These are phyloP conservation scores for Akanthomyces uredinophilus DNA, from an alignment of 2,329 filamentous ascomycete genomes.

Conservation along the genomic window DNA sequence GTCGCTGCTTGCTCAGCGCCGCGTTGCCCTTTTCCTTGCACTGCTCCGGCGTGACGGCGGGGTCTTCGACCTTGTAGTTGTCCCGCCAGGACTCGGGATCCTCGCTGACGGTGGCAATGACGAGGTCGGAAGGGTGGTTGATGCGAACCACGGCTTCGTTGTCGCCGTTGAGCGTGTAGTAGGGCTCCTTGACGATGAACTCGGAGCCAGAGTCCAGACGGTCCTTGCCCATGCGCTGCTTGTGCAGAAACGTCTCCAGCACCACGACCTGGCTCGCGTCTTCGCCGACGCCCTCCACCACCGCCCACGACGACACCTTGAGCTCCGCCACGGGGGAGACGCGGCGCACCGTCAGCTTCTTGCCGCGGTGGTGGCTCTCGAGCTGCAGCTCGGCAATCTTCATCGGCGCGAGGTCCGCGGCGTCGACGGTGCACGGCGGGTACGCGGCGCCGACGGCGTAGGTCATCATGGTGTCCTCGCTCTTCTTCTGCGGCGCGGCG, in stretches of 20 bases:
- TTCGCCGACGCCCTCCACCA: conserved; percentile 27
- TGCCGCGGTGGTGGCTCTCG: conserved; percentile 28
- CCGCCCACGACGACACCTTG: conserved; percentile 25
- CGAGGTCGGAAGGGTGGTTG: conserved; percentile 29
- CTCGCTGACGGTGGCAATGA: conserved; percentile 17
- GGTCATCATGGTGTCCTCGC: conserved; percentile 23
- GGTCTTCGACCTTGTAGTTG: background rate
- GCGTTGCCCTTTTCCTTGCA: conserved; percentile 28
- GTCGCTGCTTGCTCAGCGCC: conserved; percentile 22
- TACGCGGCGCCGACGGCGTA: conserved; percentile 26
- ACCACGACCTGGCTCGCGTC: conserved; percentile 22
- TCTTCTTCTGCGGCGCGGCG: conserved; percentile 12
- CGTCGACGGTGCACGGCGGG: conserved; percentile 19
- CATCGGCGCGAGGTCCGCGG: conserved; percentile 23
- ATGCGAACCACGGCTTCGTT: conserved; percentile 36
- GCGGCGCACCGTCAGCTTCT: conserved; percentile 23
- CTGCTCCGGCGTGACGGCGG: conserved; percentile 15
- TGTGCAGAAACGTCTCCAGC: conserved; percentile 31
- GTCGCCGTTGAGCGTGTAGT: conserved; percentile 37
- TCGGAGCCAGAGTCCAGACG: conserved; percentile 28
- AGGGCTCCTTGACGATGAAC: conserved; percentile 46
- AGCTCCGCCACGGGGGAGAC: conserved; percentile 23
- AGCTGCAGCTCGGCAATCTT: conserved; percentile 22
- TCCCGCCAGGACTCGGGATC: conserved; percentile 19
- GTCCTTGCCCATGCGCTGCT: conserved; percentile 27